Evolutionary conservation across 1,284 basidiomycete species (phyloP).

Genomic region (Heterobasidion annosum): DNA sequence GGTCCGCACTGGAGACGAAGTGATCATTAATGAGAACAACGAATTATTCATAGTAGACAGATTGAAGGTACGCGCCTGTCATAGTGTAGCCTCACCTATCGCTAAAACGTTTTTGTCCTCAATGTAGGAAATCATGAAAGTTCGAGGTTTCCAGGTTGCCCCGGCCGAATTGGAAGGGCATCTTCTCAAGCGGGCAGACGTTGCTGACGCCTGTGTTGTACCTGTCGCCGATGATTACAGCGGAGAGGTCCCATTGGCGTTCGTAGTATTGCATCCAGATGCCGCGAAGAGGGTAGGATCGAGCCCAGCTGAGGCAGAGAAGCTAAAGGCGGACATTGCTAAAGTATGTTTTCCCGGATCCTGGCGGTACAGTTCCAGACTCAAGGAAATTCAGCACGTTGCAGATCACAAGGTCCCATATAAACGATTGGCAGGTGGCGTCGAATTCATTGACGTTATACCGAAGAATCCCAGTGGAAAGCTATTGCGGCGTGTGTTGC

Average conservation of each 20-base stretch:
- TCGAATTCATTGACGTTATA: constrained; percentile 57
- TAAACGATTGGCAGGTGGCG: constrained; percentile 59
- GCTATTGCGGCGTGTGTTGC: constrained; percentile 43
- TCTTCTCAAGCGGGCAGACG: constrained; percentile 61
- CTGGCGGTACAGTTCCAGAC: not conserved
- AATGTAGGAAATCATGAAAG: constrained; percentile 51
- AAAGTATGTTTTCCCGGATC: constrained; percentile 28
- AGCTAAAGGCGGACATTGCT: constrained; percentile 34
- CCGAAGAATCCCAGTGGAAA: constrained; percentile 70
- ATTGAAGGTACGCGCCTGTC: constrained; percentile 23
- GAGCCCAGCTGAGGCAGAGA: constrained; percentile 23
- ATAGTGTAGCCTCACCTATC: too few relatives aligned
- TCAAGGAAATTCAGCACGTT: constrained; percentile 33
- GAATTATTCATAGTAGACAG: constrained; percentile 36
- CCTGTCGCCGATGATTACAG: constrained; percentile 70
- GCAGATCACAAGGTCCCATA: constrained; percentile 60
- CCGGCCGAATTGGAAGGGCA: constrained; percentile 38
- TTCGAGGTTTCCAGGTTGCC: constrained; percentile 57
- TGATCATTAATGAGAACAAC: constrained; percentile 26
- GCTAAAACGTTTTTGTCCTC: not conserved
- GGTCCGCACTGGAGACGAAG: constrained; percentile 37
- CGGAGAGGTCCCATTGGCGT: constrained; percentile 73
- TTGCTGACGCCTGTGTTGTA: constrained; percentile 68
- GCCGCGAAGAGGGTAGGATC: constrained; percentile 27
- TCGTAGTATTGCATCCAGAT: constrained; percentile 45